A percentile compares a stretch with the other conserved stretches of the same genome.
These are phyloP conservation scores for Cerrena zonata DNA, from an alignment of 1,284 basidiomycete genomes.

Conservation along the genomic window DNA sequence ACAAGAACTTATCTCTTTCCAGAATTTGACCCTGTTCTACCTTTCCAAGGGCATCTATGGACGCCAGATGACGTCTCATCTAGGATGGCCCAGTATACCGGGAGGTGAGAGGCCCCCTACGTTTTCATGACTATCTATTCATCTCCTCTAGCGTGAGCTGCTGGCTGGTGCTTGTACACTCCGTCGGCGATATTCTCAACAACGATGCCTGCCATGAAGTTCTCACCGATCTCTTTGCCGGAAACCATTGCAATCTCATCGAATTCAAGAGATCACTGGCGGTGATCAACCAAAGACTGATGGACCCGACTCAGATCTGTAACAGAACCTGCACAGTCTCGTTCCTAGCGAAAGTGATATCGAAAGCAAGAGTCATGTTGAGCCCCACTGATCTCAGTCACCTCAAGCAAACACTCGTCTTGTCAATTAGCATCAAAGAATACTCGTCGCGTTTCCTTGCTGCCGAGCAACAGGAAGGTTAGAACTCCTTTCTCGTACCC, in stretches of 20 bases:
- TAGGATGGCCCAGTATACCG: background rate
- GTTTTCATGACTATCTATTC: background rate
- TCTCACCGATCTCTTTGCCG: background rate
- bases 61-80: background rate
- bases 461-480: too few relatives aligned
- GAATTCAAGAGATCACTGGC: background rate
- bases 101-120: background rate
- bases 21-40: background rate
- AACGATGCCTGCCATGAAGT: background rate
- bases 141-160: background rate
- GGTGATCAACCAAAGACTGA: background rate
- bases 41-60: background rate
- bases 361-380: background rate
- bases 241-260: background rate
- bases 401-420: background rate
- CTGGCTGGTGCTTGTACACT: background rate
- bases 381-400: background rate
- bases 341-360: background rate
- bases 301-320: background rate
- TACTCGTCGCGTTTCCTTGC: constrained; percentile 15
- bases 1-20: background rate
- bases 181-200: background rate
- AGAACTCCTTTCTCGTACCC: too few relatives aligned
- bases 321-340: background rate
- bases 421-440: background rate